A percentile compares a stretch with the other conserved stretches of the same genome.
phyloP scores from a whole-genome alignment of 371 early-diverging fungal species.

The Neoconidiobolus thromboides region DNA sequence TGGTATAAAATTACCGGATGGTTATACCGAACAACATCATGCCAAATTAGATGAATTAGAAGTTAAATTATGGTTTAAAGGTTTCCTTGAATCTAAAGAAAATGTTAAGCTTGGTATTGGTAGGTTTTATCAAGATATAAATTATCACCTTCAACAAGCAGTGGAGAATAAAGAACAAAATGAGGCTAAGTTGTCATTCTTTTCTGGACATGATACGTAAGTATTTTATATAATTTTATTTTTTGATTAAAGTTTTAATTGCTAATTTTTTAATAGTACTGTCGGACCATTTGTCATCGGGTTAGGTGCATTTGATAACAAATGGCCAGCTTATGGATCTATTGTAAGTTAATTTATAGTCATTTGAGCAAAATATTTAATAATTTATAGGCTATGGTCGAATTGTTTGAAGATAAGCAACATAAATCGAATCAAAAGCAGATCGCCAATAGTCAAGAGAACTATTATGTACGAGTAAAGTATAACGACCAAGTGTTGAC shows the following conservation, averaged over 20 bases:
- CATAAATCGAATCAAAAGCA: not conserved
- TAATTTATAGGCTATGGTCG: constrained; percentile 34
- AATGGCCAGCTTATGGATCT: constrained; percentile 14
- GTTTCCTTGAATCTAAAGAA: constrained; percentile 13
- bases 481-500: constrained; percentile 39
- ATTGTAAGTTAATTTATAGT: constrained; percentile 9
- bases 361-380: constrained; percentile 24
- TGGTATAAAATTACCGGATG: constrained; percentile 24
- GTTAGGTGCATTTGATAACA: constrained; percentile 25
- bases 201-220: constrained; percentile 61
- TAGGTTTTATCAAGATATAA: constrained; percentile 26
- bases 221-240: not conserved
- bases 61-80: constrained; percentile 1
- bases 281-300: constrained; percentile 39
- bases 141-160: constrained; percentile 18
- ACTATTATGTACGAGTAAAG: constrained; percentile 46
- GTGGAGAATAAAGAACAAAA: constrained; percentile 13
- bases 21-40: constrained; percentile 16
- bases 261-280: constrained; percentile 18
- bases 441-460: not conserved
- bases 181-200: constrained; percentile 36
- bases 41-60: not conserved
- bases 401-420: constrained; percentile 31
- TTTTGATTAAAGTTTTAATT: not conserved
- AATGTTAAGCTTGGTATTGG: constrained; percentile 28